A percentile compares a stretch with the other conserved stretches of the same genome.
Evolutionary conservation across 768 basidiomycete genomes (phyloP).

Genomic region (Polyporus arcularius): DNA sequence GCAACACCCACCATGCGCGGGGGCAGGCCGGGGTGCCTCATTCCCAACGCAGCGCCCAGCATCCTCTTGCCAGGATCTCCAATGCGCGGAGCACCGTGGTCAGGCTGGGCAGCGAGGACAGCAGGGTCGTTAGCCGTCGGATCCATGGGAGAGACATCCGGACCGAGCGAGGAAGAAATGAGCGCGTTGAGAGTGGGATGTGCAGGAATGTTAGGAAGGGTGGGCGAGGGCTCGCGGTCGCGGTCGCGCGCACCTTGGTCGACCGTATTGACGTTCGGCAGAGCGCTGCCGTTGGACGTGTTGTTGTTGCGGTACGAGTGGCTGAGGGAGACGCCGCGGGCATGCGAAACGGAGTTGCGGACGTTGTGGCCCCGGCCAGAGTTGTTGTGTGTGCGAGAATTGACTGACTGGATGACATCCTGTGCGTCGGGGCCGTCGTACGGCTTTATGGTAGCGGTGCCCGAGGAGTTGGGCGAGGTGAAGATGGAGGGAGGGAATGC

Average conservation of each 20-base stretch:
- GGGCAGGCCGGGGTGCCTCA: conserved; percentile 75
- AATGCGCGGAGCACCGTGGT: conserved; percentile 72
- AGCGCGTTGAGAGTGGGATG: conserved; percentile 86
- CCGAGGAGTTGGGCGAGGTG: conserved; percentile 52
- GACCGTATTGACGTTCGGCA: conserved; percentile 32
- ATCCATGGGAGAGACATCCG: conserved; percentile 47
- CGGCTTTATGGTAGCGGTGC: conserved; percentile 71
- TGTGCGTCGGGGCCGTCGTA: conserved; percentile 97
- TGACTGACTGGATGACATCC: conserved; percentile 78
- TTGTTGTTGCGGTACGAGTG: conserved; percentile 25
- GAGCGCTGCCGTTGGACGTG: conserved; percentile 12
- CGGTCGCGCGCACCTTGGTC: conserved; percentile 25
- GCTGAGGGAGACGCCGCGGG: conserved; percentile 29
- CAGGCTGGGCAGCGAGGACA: conserved; percentile 56
- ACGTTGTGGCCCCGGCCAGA: conserved; percentile 71
- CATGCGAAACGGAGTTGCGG: conserved; percentile 42
- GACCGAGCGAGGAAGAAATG: conserved; percentile 71
- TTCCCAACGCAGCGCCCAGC: conserved; percentile 83
- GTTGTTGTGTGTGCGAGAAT: conserved; percentile 64
- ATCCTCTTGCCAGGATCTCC: conserved; percentile 89
- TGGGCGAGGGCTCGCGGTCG: conserved; percentile 78
- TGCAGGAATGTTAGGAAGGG: conserved; percentile 75
- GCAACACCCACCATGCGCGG: conserved; percentile 61
- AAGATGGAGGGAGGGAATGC: conserved; percentile 78
- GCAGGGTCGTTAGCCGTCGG: conserved; percentile 62